Base-by-base conservation (phyloP, 2,329 filamentous ascomycete genomes). In the Leptographium lundbergii region DNA sequence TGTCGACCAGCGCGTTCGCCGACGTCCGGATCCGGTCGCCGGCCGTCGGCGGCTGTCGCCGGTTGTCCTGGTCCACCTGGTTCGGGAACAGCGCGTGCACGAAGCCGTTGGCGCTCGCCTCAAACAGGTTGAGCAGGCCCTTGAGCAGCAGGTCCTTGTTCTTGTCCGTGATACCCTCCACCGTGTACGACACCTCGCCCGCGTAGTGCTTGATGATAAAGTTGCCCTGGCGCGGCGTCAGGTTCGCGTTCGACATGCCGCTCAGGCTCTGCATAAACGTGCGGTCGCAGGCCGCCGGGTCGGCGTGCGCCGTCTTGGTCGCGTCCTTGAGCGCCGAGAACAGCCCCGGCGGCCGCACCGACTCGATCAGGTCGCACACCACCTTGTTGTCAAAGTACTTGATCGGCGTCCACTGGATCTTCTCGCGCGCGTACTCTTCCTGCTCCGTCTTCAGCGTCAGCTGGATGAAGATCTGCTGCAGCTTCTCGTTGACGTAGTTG, bases 351-450 rank as follows among this genome's bases (percentile, higher is more conserved):
- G 94, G 94, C 58, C 91, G 80, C 69, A 87, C 84, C 69, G 95
- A 89, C 72, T 99, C 94, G 65, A 99, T 99, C 68, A 99, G 73
- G 62, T 96, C 94, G 71, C 94, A 99, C 60, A 99, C 94, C 54
- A 99, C 87, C 78, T 97, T 97, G 80, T 99, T 99, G 74, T 99
- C 94, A 67, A 97, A 99, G 74, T 97, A 99, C 68, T 94, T 95
- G 79, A 99, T 99, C 2, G 94, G 94, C 0, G 91, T 96, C 94
- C 94, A 99, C 69, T 95, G 86, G 69, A 99, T 99, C 77, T 97
- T 86, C 72, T 99, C 94, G 55, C 89, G 81, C 19, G 88, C 90
- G 68, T 99, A 99, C 71, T 99, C 94, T 66, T 99, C 94, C 74
- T 99, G 94, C 71, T 99, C 94, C 0, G 94, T 87, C 76, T 96